Base-by-base conservation (phyloP, 176 grass and related monocot genomes). In the Poa pratensis region DNA sequence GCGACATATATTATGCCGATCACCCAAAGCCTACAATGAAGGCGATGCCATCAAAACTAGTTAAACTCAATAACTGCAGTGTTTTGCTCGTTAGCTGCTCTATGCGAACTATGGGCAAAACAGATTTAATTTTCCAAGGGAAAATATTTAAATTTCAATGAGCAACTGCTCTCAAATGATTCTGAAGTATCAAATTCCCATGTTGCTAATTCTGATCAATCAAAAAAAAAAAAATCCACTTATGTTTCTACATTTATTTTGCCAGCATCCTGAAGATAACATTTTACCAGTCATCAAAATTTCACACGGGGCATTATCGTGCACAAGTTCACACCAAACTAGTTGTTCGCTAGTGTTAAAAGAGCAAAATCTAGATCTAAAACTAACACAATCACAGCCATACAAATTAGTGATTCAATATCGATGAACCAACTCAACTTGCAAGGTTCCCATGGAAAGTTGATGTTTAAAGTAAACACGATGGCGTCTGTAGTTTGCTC, bases 1-100 rank as follows among this genome's bases (percentile, higher is more conserved):
- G 60, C 93, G 96, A 85, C 82, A 89, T 84, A 99, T 85, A 61
- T 86, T 91, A 78, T 96, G 93, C 68, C 85, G 80, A 87, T 94
- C 96, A 76, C 66, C 78, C 9, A 77, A 85, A 88, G 86, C 91
- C 88, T 94, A 64, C 48, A 78, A 70, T 66, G 35, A 81, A 66
- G 57, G 85, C 14, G 69, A 60, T 52, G 7, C 4, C 81, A 84
- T 42, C 6, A 84, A 30, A 45, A 22, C 48, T 32, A 76, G 13
- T 62, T 83, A 85, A 57, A 55, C 17, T 69, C 62, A 17, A 28
- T 24, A 78, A 51, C 30, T 45, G 74, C 50, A 26, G 39, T 81
- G 16, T 34, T 9, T 59, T 74, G 14, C 39, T 22, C 49, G 22
- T 22, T 79, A 58, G 34, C 39, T 78, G 18, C 4, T 73, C 15